Base-by-base conservation (phyloP, 1,284 basidiomycete genomes). In the Rhodofomes roseus region DNA sequence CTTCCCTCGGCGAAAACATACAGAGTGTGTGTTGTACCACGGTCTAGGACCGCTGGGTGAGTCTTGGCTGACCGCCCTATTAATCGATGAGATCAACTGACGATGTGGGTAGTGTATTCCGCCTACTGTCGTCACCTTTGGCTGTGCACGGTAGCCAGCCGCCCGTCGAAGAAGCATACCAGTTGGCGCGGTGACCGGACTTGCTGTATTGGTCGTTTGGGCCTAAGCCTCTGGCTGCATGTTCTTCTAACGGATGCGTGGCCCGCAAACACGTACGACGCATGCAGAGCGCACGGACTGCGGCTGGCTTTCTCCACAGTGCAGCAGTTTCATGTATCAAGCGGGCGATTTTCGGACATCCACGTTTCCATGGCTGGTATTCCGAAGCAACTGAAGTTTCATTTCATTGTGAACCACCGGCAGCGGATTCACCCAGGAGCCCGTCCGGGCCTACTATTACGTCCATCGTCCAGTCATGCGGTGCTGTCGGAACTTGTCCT, bases 391-490 rank as follows among this genome's bases (percentile, higher is more conserved):
- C 46, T 54, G 46, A 25, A 51, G 31, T 25, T 57, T 54, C 56
- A 54, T 25, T 59, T 54, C 56, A 54, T 56, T 51, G 40, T 57
- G 51, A 16, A 43, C 48, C n/a, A n/a, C 54, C 52, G 29, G 31
- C 50, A 25, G 50, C 12, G 27, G 31, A 37, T 12, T 22, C 55
- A 34, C 44, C 53, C 40, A 73, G 65, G 40, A 74, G 66, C 39
- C 72, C 74, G 58, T 86, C 79, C 22, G 86, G 82, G 18, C 84
- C 84, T 44, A 90, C 72, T 62, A 92, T 76, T 56, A 81, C 69
- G 69, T 92, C 86, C 74, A 92, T 75, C 65, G 78, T 83, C 81
- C 87, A 88, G 72, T 92, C 90, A 66, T 80, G 77, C 54, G 80
- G 79, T 16, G 70, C 80, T 57, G 80, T 77, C 11, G 90, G 90